Evolutionary conservation across 108 stramenopile species (phyloP), one percentile per base, ranked within the genome.

Genomic region (Chaetoceros tenuissimus): DNA sequence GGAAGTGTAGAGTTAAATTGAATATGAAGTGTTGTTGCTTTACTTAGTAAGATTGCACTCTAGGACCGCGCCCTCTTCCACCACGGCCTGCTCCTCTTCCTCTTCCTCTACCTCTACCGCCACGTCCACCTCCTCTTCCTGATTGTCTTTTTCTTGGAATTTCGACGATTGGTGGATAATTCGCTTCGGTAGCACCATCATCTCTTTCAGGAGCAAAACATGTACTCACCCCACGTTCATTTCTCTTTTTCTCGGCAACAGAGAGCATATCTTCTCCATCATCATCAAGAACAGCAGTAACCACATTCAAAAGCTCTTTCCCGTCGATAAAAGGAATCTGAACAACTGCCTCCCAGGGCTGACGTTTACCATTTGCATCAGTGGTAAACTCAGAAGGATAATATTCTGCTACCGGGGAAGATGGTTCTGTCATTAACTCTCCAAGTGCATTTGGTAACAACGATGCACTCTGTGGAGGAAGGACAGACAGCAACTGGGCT

Each of bases 261-360:
- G 81, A 59, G 31, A 93, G 49, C 28, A 87, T 43, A 3, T 66
- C 64, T 46, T 77, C 66, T 8, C 59, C 66, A 27, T 69, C 58
- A 10, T 77, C 64, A 25, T 80, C 74, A 18, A 91, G 43, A 48
- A 94, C 65, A 25, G 51, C 52, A 25, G 81, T 64, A 13, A 98
- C 85, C 46, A 83, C 84, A 22, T 79, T 72, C 24, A 95, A 68
- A 31, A 99, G 57, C 24, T 77, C 49, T 30, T 75, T 79, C 51
- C 85, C 85, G 28, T 95, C 94, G 59, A 99, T 96, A 67, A 99
- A 99, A 43, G 98, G 98, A 51, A 99, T 89, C 51, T 96, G 69
- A 47, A 94, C 94, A 62, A 99, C 89, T 25, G 94, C 96, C 64
- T 98, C 94, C 98, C 98, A 99, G 8, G 88, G 73, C 55, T 85